phyloP scores from a whole-genome alignment of 2,329 filamentous ascomycete genomes.

The Alternaria novae-zelandiae region DNA sequence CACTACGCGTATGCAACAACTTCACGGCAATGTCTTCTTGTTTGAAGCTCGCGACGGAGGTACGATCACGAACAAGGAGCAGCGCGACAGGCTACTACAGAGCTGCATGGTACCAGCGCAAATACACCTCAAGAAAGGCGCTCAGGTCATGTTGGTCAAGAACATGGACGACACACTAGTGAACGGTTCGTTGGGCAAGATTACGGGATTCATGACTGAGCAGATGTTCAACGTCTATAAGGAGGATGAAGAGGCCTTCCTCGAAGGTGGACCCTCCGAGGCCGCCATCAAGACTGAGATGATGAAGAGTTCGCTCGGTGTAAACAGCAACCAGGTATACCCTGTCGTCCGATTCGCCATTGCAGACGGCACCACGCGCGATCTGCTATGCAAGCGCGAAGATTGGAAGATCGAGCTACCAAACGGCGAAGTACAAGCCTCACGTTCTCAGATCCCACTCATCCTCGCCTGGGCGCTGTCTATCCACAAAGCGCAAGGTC shows the following conservation, averaged over 20 bases:
- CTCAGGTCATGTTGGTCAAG: slow-evolving; percentile 99
- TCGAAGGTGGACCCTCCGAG: slow-evolving; percentile 55
- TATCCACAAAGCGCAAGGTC: slow-evolving; percentile 97
- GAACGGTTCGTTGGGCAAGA: slow-evolving; percentile 90
- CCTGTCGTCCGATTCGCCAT: slow-evolving; percentile 86
- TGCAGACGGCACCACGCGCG: slow-evolving; percentile 76
- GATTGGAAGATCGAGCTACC: slow-evolving; percentile 98
- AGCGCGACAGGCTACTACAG: slow-evolving; percentile 77
- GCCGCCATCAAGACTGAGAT: slow-evolving; percentile 52
- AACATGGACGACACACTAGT: slow-evolving; percentile 94
- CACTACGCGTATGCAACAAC: slow-evolving; percentile 70
- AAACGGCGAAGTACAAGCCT: slow-evolving; percentile 90
- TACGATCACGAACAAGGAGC: slow-evolving; percentile 65
- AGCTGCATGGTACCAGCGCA: slow-evolving; percentile 92
- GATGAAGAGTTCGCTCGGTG: slow-evolving; percentile 56
- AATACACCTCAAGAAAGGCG: slow-evolving; percentile 84
- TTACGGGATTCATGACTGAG: slow-evolving; percentile 80
- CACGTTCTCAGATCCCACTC: slow-evolving; percentile 75
- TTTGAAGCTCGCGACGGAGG: slow-evolving; percentile 81
- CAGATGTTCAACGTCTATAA: slow-evolving; percentile 65
- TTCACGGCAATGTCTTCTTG: slow-evolving; percentile 70
- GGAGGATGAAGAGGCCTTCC: slow-evolving; percentile 63
- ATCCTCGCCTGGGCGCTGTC: slow-evolving; percentile 97
- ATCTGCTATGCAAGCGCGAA: slow-evolving; percentile 83
- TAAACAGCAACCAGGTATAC: slow-evolving; percentile 65